Evolutionary conservation across 2,329 filamentous ascomycete species (phyloP).

Genomic region (Grosmannia clavigera): DNA sequence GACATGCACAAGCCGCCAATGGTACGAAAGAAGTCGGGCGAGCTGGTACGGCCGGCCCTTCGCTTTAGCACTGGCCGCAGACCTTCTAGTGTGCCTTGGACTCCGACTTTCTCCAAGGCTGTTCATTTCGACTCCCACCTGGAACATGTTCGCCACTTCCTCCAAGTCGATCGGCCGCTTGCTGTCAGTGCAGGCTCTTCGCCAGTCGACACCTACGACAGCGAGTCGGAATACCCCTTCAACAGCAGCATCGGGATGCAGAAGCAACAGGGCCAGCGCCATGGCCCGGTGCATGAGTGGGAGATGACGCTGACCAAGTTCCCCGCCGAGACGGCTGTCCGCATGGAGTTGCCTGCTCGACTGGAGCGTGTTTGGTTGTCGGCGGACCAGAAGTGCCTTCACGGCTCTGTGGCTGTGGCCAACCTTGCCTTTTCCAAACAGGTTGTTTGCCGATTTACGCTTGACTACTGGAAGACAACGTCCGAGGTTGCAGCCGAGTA

Average conservation of each 20-base stretch:
- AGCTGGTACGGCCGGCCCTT: conserved; percentile 85
- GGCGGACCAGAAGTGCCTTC: conserved; percentile 70
- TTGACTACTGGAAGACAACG: conserved; percentile 98
- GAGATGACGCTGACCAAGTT: conserved; percentile 80
- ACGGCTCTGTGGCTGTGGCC: conserved; percentile 72
- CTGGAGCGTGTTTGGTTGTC: conserved; percentile 83
- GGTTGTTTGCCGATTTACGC: conserved; percentile 85
- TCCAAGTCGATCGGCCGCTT: conserved; percentile 87
- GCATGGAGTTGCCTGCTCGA: conserved; percentile 56
- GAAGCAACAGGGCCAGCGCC: conserved; percentile 13
- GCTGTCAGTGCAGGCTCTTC: conserved; percentile 92
- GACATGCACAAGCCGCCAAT: conserved; percentile 76
- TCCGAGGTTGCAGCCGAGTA: conserved; percentile 90
- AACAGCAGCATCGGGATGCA: conserved; percentile 30
- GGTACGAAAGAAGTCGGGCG: conserved; percentile 95
- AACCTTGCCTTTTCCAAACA: conserved; percentile 84
- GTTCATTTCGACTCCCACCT: conserved; percentile 98
- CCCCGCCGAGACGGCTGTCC: conserved; percentile 51
- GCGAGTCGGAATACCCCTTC: conserved; percentile 84
- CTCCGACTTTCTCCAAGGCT: conserved; percentile 86
- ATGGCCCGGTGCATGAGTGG: conserved; percentile 59
- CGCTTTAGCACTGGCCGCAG: conserved; percentile 66
- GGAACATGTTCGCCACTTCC: conserved; percentile 90
- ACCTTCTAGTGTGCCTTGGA: conserved; percentile 94
- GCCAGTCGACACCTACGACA: conserved; percentile 77